These are phyloP conservation scores for Saxophila tyrrhenica DNA, from an alignment of 495 filamentous ascomycete genomes.

Conservation along the genomic window DNA sequence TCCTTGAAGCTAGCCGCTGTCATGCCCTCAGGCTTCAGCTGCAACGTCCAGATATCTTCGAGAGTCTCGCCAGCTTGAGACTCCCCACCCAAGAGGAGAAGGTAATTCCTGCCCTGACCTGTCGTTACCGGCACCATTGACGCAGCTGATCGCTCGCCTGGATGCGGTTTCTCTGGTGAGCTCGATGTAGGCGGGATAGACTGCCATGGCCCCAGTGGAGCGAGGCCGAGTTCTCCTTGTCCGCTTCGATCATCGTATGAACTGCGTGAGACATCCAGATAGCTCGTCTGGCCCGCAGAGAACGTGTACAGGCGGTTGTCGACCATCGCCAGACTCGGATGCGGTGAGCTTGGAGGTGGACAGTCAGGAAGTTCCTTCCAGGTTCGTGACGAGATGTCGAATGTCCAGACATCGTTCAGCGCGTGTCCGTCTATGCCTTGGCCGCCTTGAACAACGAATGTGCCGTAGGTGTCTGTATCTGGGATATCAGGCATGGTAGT, in stretches of 20 bases:
- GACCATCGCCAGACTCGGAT: constrained; percentile 19
- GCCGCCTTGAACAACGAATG: constrained; percentile 27
- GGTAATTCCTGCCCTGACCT: constrained; percentile 28
- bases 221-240: background rate
- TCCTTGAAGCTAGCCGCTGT: constrained; percentile 43
- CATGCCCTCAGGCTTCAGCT: constrained; percentile 39
- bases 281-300: constrained; percentile 8
- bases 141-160: constrained; percentile 14
- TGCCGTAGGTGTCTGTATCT: constrained; percentile 23
- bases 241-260: background rate
- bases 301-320: constrained; percentile 11
- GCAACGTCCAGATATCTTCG: constrained; percentile 29
- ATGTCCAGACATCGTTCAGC: constrained; percentile 23
- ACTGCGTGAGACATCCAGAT: constrained; percentile 1
- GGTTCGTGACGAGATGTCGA: constrained; percentile 24
- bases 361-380: constrained; percentile 24
- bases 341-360: constrained; percentile 9
- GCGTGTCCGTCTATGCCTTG: constrained; percentile 1
- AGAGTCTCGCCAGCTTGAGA: constrained; percentile 30
- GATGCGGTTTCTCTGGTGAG: constrained; percentile 2
- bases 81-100: constrained; percentile 23
- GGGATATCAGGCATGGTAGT: constrained; percentile 26
- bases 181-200: constrained; percentile 1
- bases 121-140: constrained; percentile 22
- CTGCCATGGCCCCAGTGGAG: constrained; percentile 9